Evolutionary conservation across 805 yeast species (phyloP), one percentile per base, ranked within the genome.

Genomic region (Jamesozyma spencerorum): DNA sequence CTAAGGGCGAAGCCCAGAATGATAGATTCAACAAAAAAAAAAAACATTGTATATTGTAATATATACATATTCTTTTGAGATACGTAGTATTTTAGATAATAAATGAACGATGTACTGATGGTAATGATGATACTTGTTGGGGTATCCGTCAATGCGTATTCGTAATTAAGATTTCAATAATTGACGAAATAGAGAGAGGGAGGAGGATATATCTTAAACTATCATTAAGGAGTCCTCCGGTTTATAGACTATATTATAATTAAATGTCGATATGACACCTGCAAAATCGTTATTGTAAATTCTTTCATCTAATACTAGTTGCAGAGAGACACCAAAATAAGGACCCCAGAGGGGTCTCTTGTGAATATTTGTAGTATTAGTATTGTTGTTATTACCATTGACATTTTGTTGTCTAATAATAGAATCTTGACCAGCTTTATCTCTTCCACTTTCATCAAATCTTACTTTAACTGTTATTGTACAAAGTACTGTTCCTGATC

Each of bases 401-500:
- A 12, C 8, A 17, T 27, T 29, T 7, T 7, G n/a, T 12, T 34
- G 30, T 22, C 11, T 19, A 5, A 79, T 57, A 35, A 78, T 78
- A 0, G 86, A 74, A 17, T 75, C 69, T 41, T 79, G 82, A 2
- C 87, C 87, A 20, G 74, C 51, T 53, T 78, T 72, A 44, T 77
- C 79, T 44, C 66, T 71, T 0, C 92, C 92, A 40, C 80, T 72
- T 52, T 84, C 92, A 58, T 84, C 92, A 50, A 82, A 83, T 45
- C 79, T 68, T 11, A 82, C 83, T 56, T 80, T 83, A 13, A 75
- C 65, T 38, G 68, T 66, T 13, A 75, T 61, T 41, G 70, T 70
- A 22, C 78, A 66, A 6, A 80, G 66, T 30, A 68, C 57, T 1
- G 72, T 65, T 1, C 76, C 77, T 0, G 82, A 69, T 1, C 85